phyloP scores from a whole-genome alignment of 2,329 filamentous ascomycete species.

The Verruconis gallopava region DNA sequence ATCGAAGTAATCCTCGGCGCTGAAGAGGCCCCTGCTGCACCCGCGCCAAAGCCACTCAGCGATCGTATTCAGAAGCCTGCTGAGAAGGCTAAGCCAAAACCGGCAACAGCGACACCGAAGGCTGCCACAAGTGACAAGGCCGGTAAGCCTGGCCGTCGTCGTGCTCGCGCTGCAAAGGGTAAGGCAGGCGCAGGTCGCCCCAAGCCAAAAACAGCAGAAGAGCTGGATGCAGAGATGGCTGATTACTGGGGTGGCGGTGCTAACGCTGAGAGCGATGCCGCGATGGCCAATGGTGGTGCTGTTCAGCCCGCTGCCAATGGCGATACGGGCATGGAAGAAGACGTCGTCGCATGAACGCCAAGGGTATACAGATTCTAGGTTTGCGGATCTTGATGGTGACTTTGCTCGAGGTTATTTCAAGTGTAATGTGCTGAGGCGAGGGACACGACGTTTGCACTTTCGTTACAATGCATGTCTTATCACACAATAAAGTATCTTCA shows the following conservation, averaged over 20 bases:
- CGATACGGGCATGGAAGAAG: conserved; percentile 27
- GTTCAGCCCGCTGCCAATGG: conserved; percentile 31
- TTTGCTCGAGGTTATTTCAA: no score
- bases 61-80: conserved; percentile 66
- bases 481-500: not conserved
- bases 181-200: conserved; percentile 27
- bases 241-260: conserved; percentile 63
- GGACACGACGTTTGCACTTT: no score
- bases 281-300: conserved; percentile 32
- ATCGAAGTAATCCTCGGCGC: conserved; percentile 86
- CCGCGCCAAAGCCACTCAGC: conserved; percentile 59
- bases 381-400: no score
- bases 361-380: no score
- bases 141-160: conserved; percentile 18
- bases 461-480: no score
- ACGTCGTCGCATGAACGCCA: conserved; percentile 12
- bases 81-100: conserved; percentile 55
- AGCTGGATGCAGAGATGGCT: conserved; percentile 94
- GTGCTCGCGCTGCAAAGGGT: conserved; percentile 11
- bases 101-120: conserved; percentile 49
- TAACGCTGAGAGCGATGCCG: conserved; percentile 30
- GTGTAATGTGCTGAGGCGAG: no score
- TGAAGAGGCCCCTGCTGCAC: conserved; percentile 53
- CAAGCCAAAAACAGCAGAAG: conserved; percentile 82
- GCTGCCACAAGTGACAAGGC: conserved; percentile 32